phyloP scores from a whole-genome alignment of 805 yeast species.

The Candida patagonica region DNA sequence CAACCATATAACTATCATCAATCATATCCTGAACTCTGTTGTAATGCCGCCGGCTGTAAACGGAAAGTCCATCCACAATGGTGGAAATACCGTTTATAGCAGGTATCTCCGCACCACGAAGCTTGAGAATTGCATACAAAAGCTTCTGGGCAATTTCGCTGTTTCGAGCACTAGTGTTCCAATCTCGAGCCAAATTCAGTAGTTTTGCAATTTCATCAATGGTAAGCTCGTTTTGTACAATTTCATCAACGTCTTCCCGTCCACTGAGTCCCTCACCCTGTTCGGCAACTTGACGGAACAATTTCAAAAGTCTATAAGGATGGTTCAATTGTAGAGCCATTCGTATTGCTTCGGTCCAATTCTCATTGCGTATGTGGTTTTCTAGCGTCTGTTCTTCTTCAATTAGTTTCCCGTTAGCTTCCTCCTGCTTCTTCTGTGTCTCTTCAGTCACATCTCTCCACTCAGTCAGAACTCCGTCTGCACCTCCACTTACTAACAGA shows the following conservation, averaged over 20 bases:
- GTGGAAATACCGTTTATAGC: conserved; percentile 60
- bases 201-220: conserved; percentile 51
- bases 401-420: conserved; percentile 49
- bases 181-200: conserved; percentile 74
- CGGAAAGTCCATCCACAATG: conserved; percentile 65
- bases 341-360: conserved; percentile 84
- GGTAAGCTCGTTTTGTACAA: conserved; percentile 43
- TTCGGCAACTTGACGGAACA: conserved; percentile 47
- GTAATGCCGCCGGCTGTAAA: conserved; percentile 84
- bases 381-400: conserved; percentile 85
- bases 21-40: conserved; percentile 65
- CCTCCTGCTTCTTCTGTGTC: conserved; percentile 40
- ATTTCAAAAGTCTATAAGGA: conserved; percentile 78
- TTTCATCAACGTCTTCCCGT: conserved; percentile 51
- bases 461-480: conserved; percentile 81
- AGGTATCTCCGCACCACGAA: conserved; percentile 39
- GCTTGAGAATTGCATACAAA: conserved; percentile 52
- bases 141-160: conserved; percentile 74
- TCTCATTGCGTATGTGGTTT: conserved; percentile 59
- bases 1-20: conserved; percentile 79
- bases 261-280: conserved; percentile 47
- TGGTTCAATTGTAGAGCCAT: conserved; percentile 82
- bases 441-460: conserved; percentile 89
- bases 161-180: conserved; percentile 86
- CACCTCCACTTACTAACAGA: conserved; percentile 77